Evolutionary conservation across 2,329 filamentous ascomycete species (phyloP), one percentile per base, ranked within the genome.

Genomic region (Septoria petroselini): DNA sequence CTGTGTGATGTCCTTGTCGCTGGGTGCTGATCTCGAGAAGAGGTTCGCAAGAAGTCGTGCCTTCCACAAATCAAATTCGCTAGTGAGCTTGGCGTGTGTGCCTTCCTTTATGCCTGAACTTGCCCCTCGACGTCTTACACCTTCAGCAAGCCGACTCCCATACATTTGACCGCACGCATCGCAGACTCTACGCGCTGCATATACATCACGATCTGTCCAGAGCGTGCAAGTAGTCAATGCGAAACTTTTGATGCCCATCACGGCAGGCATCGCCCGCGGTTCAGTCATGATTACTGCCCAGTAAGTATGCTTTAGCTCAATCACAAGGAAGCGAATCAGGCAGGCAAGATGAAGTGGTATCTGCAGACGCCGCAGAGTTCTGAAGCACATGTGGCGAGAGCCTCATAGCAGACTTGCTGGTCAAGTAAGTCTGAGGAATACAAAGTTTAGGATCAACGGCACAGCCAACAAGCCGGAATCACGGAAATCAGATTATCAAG

Each of bases 1-100:
- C 46, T 18, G 46, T 48, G 38, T 41, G 46, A 44, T 48, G 42
- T 33, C 35, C 43, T 47, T 35, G 46, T 45, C 50, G 50, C 46
- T 53, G 45, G 45, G 50, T 49, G 45, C 14, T 52, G 33, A 29
- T 18, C 37, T 45, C 31, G 33, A 29, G 27, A 31, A 18, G 29
- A 29, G 27, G 6, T 17, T 23, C 12, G 41, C 15, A 31, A 27
- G 23, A n/a, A 30, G 23, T 30, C 21, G 27, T 17, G 25, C n/a
- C 17, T 38, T 38, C 35, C 30, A 33, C n/a, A 33, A 4, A 7
- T 5, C 6, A 33, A 15, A 33, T 12, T n/a, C 30, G 35, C 17
- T 19, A 18, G 35, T 19, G 35, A 27, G 7, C 35, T 38, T 38
- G 35, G 35, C 15, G 35, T 17, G 18, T 38, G 19, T 17, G n/a